Base-by-base conservation (phyloP, 1,284 basidiomycete species). In the Pterulicium gracile region DNA sequence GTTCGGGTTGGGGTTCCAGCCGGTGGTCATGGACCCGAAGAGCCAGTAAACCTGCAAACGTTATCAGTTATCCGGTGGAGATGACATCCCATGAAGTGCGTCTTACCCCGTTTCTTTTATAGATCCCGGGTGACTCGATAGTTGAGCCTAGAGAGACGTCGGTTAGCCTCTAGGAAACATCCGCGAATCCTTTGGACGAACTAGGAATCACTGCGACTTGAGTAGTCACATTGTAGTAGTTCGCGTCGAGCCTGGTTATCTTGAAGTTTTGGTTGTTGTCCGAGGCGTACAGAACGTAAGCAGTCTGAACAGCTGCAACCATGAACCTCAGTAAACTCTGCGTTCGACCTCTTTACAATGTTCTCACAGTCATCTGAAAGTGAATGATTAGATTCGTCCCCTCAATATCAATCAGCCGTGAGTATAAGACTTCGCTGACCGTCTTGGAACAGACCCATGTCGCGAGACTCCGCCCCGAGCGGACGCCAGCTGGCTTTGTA, bases 181-280 rank as follows among this genome's bases (percentile, higher is more conserved):
- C 27, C 27, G n/a, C n/a, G n/a, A 10, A 7, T 32, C n/a, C 27
- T 32, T 32, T 32, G 7, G 7, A 56, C 64, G 12, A 44, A 75
- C 75, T 70, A 46, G 62, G 57, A 44, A 78, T 55, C 14, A 70
- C 67, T 45, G 67, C 69, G 10, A 68, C 70, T 49, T 73, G 65
- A 3, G 69, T 60, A 1, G 67, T 65, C 17, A 80, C 72, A 49
- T 73, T 77, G 55, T 78, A 75, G 52, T 79, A 81, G 55, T 79
- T 68, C 3, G 67, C 52, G 52, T 77, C 73, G 48, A 81, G 57
- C 45, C 61, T 61, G 7, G 77, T 67, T 20, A 81, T 78, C 67
- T 81, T 81, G 67, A 80, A 79, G 57, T 80, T 74, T 59, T 78
- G 75, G 57, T 81, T 81, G 58, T 78, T 77, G 60, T 81, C 78